Base-by-base conservation (phyloP, 73 alveolate genomes). In the Breviolum minutum region DNA sequence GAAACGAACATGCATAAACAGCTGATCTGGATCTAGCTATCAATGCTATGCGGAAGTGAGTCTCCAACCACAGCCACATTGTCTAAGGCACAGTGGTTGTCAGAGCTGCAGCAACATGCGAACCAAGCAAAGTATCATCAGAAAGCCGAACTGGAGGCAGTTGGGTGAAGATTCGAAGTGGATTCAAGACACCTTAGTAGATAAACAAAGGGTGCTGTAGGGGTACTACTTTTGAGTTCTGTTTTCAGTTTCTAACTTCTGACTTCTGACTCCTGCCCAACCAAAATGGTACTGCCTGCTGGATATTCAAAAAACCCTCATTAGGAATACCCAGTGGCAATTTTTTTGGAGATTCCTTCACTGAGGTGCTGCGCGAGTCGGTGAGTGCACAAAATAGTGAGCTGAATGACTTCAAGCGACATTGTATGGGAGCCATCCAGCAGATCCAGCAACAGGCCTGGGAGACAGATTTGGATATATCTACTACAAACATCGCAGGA, bases 51-150 rank as follows among this genome's bases (percentile, higher is more conserved):
- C 12, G 27, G 26, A 24, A 12, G 29, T 73, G 27, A 20, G 19
- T 71, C 2, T 71, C 19, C 30, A 22, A 11, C 83, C 83, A 73
- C 83, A 30, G 83, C 22, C 16, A 24, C 48, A 19, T 26, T 48
- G 29, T 26, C 48, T 63, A 10, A 90, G 97, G 98, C 98, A 24
- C 98, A 92, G 81, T 92, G 98, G 98, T 79, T 92, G 69, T 92
- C 98, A 11, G 98, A 92, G 90, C 61, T 92, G 81, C 98, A 92
- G 68, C 79, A 60, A 26, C 98, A 92, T 80, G 98, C 89, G 40
- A 64, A 61, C n/a, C 80, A 86, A 29, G 94, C 79, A n/a, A 61
- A 63, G 94, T 86, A 63, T 63, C 94, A 86, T 27, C 94, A 86
- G 94, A 61, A 86, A 27, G 94, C 94, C 4, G 94, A 86, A 32